Evolutionary conservation across 2,329 filamentous ascomycete genomes (phyloP), one percentile per base, ranked within the genome.

Genomic region (Diplodia sapinea): DNA sequence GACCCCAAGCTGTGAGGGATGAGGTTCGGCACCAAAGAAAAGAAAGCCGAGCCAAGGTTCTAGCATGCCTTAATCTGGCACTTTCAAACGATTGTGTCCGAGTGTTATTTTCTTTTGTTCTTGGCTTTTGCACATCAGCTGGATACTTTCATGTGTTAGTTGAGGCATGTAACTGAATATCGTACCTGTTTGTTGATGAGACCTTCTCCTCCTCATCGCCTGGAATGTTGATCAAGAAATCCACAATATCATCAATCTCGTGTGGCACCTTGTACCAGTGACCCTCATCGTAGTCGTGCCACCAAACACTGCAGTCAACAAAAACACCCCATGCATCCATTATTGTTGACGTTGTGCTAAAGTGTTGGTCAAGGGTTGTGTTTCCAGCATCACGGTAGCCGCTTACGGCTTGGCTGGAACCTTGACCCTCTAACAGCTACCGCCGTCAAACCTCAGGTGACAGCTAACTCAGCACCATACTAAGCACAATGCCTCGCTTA

Each of bases 181-280:
- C 23, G 23, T 23, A 23, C 23, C 23, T 23, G 23, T 23, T 23
- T 23, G 23, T 2, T 23, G 23, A 23, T 31, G 1, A 8, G 31
- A 31, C 31, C 31, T 31, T 31, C 29, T 29, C 15, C 4, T 23
- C 2, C 12, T 55, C 7, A 9, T n/a, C 29, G 20, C 9, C 15
- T 2, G 38, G 7, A 4, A 11, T 6, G 7, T 31, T n/a, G 29
- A 9, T 20, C 59, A 63, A 38, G 29, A 63, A 63, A 15, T 36
- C 13, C 1, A 51, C 17, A 59, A 84, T 79, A 71, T 85, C 81
- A 70, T 85, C 79, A 68, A 83, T 80, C 69, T 83, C 80, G 54
- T 84, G 80, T 0, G 82, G 82, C 15, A 83, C 74, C 68, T 79
- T 82, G 69, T 84, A 83, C 81, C 83, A 84, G 68, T 85, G 83